Evolutionary conservation across 352 stramenopile species (phyloP).

Genomic region (Phytophthora ohioensis): DNA sequence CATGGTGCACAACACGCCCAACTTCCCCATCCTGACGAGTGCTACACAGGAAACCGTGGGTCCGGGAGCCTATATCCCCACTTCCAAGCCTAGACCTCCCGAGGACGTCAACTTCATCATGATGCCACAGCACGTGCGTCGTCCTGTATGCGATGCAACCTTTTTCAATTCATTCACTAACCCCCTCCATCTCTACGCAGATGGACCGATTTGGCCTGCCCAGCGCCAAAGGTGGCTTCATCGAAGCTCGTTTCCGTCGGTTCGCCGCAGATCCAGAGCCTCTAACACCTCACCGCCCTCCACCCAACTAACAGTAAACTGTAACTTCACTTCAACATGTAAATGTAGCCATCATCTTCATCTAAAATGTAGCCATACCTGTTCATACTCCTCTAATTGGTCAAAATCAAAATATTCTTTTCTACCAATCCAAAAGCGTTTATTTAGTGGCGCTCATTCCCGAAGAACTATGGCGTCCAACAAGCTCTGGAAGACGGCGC

Average conservation of each 20-base stretch:
- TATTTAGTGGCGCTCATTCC: constrained; percentile 21
- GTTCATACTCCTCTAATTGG: constrained; percentile 10
- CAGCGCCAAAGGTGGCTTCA: constrained; percentile 51
- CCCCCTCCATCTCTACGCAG: constrained; percentile 6
- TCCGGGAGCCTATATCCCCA: constrained; percentile 59
- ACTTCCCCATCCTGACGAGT: constrained; percentile 67
- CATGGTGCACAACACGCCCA: constrained; percentile 81
- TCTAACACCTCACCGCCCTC: constrained; percentile 16
- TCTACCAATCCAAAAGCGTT: constrained; percentile 18
- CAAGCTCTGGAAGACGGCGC: constrained; percentile 84
- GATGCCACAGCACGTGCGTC: constrained; percentile 69
- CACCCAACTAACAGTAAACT: constrained; percentile 5
- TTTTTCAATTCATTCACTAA: not conserved
- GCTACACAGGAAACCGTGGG: constrained; percentile 60
- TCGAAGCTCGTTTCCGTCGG: constrained; percentile 73
- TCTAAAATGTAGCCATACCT: not conserved
- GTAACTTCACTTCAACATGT: not conserved
- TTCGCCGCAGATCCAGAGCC: constrained; percentile 62
- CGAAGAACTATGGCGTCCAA: constrained; percentile 39
- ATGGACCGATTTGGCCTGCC: constrained; percentile 73
- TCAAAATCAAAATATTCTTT: constrained; percentile 12
- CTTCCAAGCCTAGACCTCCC: constrained; percentile 21
- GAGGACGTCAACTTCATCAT: constrained; percentile 78
- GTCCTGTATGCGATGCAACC: not conserved
- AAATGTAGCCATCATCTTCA: not conserved